Evolutionary conservation across 371 early-diverging fungal species (phyloP).

Genomic region (Haplosporangium sp.): DNA sequence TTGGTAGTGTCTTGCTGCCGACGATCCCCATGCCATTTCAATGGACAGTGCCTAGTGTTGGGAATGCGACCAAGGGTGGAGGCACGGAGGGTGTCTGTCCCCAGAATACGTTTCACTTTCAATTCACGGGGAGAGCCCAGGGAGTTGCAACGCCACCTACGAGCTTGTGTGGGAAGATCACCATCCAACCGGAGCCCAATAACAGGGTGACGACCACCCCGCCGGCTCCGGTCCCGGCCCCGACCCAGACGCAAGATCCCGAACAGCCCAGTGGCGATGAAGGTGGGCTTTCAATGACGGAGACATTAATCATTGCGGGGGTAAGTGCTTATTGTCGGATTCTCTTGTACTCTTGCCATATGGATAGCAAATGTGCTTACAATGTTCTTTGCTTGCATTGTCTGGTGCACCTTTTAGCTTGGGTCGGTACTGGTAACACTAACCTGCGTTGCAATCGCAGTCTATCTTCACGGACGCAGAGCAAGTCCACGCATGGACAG

Average conservation of each 20-base stretch:
- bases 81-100: slow-evolving; percentile 29
- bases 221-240: slow-evolving; percentile 8
- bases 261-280: not conserved
- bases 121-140: slow-evolving; percentile 17
- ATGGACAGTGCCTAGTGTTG: slow-evolving; percentile 44
- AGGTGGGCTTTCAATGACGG: slow-evolving; percentile 22
- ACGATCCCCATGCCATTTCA: slow-evolving; percentile 25
- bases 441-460: too few relatives aligned
- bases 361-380: not conserved
- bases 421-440: too few relatives aligned
- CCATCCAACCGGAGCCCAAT: slow-evolving; percentile 37
- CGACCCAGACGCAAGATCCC: slow-evolving; percentile 9
- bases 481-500: too few relatives aligned
- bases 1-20: slow-evolving; percentile 29
- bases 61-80: slow-evolving; percentile 41
- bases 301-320: slow-evolving; percentile 33
- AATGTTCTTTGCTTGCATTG: slow-evolving; percentile 1
- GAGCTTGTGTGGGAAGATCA: slow-evolving; percentile 36
- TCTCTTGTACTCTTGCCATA: not conserved
- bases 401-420: too few relatives aligned
- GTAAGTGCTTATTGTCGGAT: slow-evolving; percentile 18
- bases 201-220: slow-evolving; percentile 34
- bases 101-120: slow-evolving; percentile 44
- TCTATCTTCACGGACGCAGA: too few relatives aligned
- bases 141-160: slow-evolving; percentile 19